phyloP scores from a whole-genome alignment of 352 stramenopile species.

The Bremia lactucae region DNA sequence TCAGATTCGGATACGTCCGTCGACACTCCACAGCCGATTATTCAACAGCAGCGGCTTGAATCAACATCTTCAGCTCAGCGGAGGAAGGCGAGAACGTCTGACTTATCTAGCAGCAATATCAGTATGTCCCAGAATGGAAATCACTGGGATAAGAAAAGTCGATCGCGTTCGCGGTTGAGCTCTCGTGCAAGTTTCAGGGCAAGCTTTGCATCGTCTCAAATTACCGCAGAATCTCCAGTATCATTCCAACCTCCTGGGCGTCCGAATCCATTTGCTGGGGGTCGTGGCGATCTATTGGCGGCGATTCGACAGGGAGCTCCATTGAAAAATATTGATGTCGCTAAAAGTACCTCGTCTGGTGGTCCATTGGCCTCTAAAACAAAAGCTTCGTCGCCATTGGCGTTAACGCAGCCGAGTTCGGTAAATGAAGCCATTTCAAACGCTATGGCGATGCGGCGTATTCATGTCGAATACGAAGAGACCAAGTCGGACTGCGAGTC shows the following conservation, averaged over 20 bases:
- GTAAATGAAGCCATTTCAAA: constrained; percentile 78
- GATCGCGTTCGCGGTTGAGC: constrained; percentile 18
- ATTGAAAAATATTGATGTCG: constrained; percentile 31
- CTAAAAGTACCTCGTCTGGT: constrained; percentile 2
- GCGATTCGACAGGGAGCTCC: constrained; percentile 62
- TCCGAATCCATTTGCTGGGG: constrained; percentile 58
- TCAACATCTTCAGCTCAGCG: constrained; percentile 14
- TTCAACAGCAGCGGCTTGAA: constrained; percentile 5
- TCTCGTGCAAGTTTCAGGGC: constrained; percentile 27
- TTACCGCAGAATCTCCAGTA: constrained; percentile 13
- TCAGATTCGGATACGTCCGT: constrained; percentile 41
- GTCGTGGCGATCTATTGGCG: constrained; percentile 60
- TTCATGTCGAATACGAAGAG: constrained; percentile 75
- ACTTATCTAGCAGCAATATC: constrained; percentile 19
- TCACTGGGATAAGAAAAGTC: constrained; percentile 15
- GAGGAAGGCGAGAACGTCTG: constrained; percentile 14
- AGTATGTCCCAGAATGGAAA: constrained; percentile 5
- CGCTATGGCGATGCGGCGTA: constrained; percentile 65
- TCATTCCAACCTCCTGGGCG: constrained; percentile 36
- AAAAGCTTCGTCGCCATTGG: constrained; percentile 13
- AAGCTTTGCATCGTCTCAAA: constrained; percentile 18
- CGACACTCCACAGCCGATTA: constrained; percentile 14
- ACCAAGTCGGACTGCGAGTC: constrained; percentile 42
- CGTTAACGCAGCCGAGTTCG: constrained; percentile 33
- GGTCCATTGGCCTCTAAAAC: constrained; percentile 11